Evolutionary conservation across 2,329 filamentous ascomycete species (phyloP).

Genomic region (Ophiocordyceps robertsii): DNA sequence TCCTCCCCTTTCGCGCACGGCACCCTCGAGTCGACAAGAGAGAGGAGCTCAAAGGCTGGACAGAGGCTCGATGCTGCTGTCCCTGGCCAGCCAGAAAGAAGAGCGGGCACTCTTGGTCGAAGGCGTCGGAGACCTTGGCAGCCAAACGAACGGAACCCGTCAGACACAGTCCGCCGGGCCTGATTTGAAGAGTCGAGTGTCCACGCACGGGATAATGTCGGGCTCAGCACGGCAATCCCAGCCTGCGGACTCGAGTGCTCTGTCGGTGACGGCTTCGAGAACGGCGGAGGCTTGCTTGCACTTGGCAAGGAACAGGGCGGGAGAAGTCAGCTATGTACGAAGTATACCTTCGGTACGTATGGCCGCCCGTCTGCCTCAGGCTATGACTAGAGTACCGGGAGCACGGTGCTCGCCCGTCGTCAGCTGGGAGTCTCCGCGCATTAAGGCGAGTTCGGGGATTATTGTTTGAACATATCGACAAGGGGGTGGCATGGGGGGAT

Average conservation of each 20-base stretch:
- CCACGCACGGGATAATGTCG: no score
- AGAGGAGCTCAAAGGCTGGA: neutral
- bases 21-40: neutral
- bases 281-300: neutral
- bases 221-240: no score
- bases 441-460: constrained; percentile 35
- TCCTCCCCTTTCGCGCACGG: no score
- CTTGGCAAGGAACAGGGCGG: neutral
- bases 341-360: neutral
- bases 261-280: no score
- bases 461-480: constrained; percentile 26
- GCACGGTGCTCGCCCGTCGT: constrained; percentile 19
- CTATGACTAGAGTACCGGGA: constrained; percentile 11
- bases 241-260: no score
- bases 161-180: no score
- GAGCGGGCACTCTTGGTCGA: no score
- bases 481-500: constrained; percentile 19
- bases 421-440: constrained; percentile 31
- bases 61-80: no score
- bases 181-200: no score
- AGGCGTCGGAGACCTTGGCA: no score
- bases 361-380: neutral
- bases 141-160: no score
- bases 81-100: no score
- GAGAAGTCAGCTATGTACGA: neutral